phyloP scores from a whole-genome alignment of 306 rosid genomes.

The Trifolium pratense region DNA sequence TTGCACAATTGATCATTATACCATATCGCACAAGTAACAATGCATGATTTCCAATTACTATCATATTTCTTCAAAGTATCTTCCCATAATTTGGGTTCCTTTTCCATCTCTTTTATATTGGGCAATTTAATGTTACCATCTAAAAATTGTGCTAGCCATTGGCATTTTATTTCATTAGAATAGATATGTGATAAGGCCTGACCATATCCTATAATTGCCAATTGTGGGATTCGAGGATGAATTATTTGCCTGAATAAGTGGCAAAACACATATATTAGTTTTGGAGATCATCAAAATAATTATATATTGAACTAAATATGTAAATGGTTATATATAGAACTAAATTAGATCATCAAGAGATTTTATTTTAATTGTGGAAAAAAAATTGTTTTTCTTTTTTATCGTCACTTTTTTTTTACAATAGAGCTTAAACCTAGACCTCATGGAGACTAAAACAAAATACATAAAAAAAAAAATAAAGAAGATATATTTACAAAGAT shows the following conservation, averaged over 20 bases:
- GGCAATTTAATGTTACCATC: not conserved
- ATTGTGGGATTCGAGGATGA: not conserved
- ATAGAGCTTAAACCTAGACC: too few species aligned
- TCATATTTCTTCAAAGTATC: not conserved
- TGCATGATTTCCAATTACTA: not conserved
- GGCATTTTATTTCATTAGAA: not conserved
- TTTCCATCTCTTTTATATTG: not conserved
- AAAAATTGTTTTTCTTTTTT: too few species aligned
- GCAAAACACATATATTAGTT: too few species aligned
- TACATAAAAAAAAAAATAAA: too few species aligned
- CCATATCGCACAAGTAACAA: not conserved
- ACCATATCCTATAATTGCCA: not conserved
- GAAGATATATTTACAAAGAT: too few species aligned
- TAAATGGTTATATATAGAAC: too few species aligned
- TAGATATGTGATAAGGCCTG: not conserved
- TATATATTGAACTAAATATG: too few species aligned
- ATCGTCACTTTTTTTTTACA: too few species aligned
- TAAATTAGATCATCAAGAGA: too few species aligned
- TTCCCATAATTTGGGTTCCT: not conserved
- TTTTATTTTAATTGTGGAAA: too few species aligned
- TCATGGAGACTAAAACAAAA: too few species aligned
- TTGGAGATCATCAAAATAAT: too few species aligned
- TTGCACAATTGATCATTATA: not conserved
- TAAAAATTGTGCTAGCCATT: not conserved
- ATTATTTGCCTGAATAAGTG: not conserved